Conservation (phyloP, 805 yeast genomes). For the Saccharomycopsis olivae region DNA sequence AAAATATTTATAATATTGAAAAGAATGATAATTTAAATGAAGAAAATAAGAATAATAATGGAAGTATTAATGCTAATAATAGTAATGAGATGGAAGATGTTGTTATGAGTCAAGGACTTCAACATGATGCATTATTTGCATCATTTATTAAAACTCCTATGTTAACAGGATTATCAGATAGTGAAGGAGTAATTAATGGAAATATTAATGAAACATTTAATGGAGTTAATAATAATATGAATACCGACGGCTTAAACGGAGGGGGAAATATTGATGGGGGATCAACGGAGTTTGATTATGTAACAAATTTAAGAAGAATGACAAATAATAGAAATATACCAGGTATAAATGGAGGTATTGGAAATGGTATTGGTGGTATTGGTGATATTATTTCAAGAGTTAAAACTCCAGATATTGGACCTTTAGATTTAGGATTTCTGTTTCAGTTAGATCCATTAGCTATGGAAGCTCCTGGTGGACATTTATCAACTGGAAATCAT, state of each 20-base stretch:
- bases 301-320: slow-evolving; percentile 6
- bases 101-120: not conserved
- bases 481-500: no score
- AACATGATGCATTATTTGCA: slow-evolving; percentile 8
- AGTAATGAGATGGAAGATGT: not conserved
- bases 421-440: slow-evolving; percentile 17
- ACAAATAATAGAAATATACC: not conserved
- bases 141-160: slow-evolving; percentile 16
- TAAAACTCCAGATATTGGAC: not conserved
- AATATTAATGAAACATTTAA: not conserved
- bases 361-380: no score
- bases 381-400: not conserved
- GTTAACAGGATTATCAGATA: not conserved
- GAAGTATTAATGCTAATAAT: not conserved
- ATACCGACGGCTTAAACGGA: not conserved
- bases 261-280: not conserved
- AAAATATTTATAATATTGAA: not conserved
- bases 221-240: not conserved
- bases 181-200: no score
- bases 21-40: not conserved
- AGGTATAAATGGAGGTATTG: no score
- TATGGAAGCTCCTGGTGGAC: slow-evolving; percentile 31
- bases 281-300: slow-evolving; percentile 1
- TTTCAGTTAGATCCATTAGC: slow-evolving; percentile 39
- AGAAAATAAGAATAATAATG: not conserved